Base-by-base conservation (phyloP, 1,284 basidiomycete species). In the Exobasidium rhododendri region DNA sequence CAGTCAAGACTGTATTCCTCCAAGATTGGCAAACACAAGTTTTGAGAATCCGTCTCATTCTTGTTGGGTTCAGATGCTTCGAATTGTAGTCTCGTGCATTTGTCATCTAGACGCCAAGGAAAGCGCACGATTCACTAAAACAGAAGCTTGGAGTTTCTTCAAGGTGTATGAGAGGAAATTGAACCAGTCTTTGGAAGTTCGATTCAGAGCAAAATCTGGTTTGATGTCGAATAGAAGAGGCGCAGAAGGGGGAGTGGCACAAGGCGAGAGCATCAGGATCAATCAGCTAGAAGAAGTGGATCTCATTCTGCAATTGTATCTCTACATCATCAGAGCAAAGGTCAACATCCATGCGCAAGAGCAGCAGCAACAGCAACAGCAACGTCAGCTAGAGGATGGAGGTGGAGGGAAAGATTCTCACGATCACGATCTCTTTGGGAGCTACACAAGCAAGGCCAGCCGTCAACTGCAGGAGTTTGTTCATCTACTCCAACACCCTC, bases 401-500 rank as follows among this genome's bases (percentile, higher is more conserved):
- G 26, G 26, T 24, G 47, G 24, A 4, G 14, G 47, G 14, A 50
- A 50, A 50, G 35, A 40, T 40, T 17, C 44, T n/a, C 17, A 45
- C 44, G 13, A 13, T 4, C 5, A 20, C 28, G 14, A 24, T 6
- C n/a, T 58, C 7, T 82, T 92, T 40, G 83, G 83, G 0, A 85
- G 85, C 13, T 91, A 91, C 77, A 85, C 86, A 1, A 82, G 83
- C 1, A 85, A 85, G 60, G 86, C 87, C 0, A 82, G 93, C 20
- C 81, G 85, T 40, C 84, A 94, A n/a, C 82, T 97, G 0, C 90
- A 92, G 75, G 89, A 92, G 64, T 81, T 94, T 61, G 92, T 92
- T 75, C 92, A 93, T 71, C 89, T 91, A 0, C 83, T 94, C 57
- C 89, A 90, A 0, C 93, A 96, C 81, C 92, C 94, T 5, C 89